Base-by-base conservation (phyloP, 371 early-diverging fungal species). In the Mucor lusitanicus region DNA sequence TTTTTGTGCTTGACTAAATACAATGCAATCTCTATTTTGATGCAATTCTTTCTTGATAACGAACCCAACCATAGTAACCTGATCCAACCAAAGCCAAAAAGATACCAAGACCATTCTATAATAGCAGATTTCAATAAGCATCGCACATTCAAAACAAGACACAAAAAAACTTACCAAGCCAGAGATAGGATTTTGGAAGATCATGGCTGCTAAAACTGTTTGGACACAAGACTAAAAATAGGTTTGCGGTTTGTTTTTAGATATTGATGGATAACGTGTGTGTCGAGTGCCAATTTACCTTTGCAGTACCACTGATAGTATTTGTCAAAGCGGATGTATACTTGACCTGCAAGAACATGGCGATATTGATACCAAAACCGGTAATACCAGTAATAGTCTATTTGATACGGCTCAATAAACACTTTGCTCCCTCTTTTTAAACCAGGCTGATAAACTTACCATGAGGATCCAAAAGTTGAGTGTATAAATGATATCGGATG, bases 251-350 rank as follows among this genome's bases (percentile, higher is more conserved):
- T 55, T 25, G 27, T 53, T 53, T 25, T 53, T 53, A 53, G 53
- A 55, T 30, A 3, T 3, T 50, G 1, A 50, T 48, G 23, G 9
- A 25, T 50, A 50, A 8, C 11, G 11, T 23, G 8, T 25, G 48
- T 50, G 8, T 21, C 3, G 25, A 40, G 19, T 55, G 21, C 37
- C 46, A 12, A 46, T 3, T 61, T 71, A 78, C 75, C 78, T 91
- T 91, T 57, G 91, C 90, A 40, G 91, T 91, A n/a, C 91, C 91
- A 28, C 89, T 89, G 71, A 91, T 90, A n/a, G 90, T 91, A 71
- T 88, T 90, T 25, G 91, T 91, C 69, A 91, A 72, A 28, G 91
- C 88, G n/a, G 91, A 87, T 3, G 91, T 91, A 63, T 85, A 87
- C 80, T 90, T 91, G 82, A 91, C 89, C 78, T 89, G 89, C 77